phyloP scores from a whole-genome alignment of 2,329 filamentous ascomycete genomes.

The Alternaria sp. region DNA sequence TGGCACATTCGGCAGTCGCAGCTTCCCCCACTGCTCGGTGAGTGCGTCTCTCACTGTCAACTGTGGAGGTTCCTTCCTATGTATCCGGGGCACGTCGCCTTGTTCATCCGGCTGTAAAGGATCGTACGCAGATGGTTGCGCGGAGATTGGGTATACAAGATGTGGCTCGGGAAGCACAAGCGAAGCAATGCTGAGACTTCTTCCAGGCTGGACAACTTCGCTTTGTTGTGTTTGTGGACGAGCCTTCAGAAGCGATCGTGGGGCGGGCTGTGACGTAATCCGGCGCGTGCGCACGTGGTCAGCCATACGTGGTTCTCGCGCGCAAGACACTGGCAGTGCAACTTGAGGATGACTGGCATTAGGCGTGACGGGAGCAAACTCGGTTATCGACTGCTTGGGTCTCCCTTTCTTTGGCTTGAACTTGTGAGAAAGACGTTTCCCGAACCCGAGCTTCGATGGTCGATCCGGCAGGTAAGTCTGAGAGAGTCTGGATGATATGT shows the following conservation, averaged over 20 bases:
- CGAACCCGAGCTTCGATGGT: slow-evolving; percentile 4
- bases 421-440: background rate
- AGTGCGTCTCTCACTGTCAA: slow-evolving; percentile 1
- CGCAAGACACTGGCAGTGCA: background rate
- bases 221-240: background rate
- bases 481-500: slow-evolving; percentile 3
- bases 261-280: background rate
- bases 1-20: background rate
- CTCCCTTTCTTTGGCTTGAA: background rate
- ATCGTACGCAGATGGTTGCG: background rate
- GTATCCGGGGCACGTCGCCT: background rate
- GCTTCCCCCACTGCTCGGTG: background rate
- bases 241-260: background rate
- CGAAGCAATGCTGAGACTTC: background rate
- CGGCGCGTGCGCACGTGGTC: slow-evolving; percentile 3
- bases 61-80: background rate
- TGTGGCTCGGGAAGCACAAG: background rate
- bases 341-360: background rate
- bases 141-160: background rate
- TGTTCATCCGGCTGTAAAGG: background rate
- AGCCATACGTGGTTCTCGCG: background rate
- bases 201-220: background rate
- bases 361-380: background rate
- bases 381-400: background rate
- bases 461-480: slow-evolving; percentile 9